These are phyloP conservation scores for Oehlia diaphana DNA, from an alignment of 192 early-diverging fungal genomes.

Conservation along the genomic window DNA sequence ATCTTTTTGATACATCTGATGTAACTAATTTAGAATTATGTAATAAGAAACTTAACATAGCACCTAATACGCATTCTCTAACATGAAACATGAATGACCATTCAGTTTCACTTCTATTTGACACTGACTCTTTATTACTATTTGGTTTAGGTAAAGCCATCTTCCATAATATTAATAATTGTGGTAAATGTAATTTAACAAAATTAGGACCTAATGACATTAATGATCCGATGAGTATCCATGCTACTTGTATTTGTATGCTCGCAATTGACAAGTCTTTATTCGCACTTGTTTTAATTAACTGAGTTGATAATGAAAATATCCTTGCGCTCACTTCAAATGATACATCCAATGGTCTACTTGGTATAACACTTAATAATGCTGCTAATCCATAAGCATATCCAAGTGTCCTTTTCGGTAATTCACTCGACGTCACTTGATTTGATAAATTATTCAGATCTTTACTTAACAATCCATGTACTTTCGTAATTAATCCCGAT, in stretches of 20 bases:
- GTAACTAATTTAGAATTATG: conserved; percentile 68
- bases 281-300: conserved; percentile 62
- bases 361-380: conserved; percentile 68
- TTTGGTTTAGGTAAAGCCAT: conserved; percentile 70
- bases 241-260: conserved; percentile 71
- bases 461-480: conserved; percentile 74
- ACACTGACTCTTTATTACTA: conserved; percentile 58
- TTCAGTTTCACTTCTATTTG: conserved; percentile 60
- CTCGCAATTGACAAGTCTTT: conserved; percentile 62
- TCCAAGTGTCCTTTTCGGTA: conserved; percentile 56
- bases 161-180: conserved; percentile 80
- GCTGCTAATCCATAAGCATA: conserved; percentile 67
- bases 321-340: conserved; percentile 79
- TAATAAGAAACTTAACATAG: conserved; percentile 69
- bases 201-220: conserved; percentile 82
- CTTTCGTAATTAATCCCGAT: conserved; percentile 59
- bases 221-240: conserved; percentile 74
- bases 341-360: conserved; percentile 66
- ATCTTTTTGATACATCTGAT: conserved; percentile 75
- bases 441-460: conserved; percentile 60
- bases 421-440: conserved; percentile 41
- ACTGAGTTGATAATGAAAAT: conserved; percentile 72
- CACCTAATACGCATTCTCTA: conserved; percentile 67
- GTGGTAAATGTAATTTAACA: conserved; percentile 75
- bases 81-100: conserved; percentile 59